A percentile compares a stretch with the other conserved stretches of the same genome.
These are phyloP conservation scores for Apiospora aurea DNA, from an alignment of 2,329 filamentous ascomycete genomes.

Conservation along the genomic window DNA sequence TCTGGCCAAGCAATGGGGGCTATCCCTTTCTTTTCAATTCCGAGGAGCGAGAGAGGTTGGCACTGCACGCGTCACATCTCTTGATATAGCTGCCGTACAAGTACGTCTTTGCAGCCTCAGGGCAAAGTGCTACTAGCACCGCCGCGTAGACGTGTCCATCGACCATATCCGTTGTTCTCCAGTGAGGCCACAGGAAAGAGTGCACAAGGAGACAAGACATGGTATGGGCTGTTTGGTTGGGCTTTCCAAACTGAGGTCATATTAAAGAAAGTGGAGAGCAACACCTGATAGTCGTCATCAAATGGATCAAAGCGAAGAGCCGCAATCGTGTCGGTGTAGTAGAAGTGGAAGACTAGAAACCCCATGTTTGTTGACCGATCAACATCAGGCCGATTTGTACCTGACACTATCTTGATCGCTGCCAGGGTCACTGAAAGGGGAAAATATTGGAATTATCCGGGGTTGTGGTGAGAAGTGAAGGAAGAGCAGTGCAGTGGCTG, in stretches of 20 bases:
- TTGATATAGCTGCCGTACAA: constrained; percentile 2
- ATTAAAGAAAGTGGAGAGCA: not conserved
- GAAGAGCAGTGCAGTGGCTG: not conserved
- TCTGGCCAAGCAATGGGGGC: not conserved
- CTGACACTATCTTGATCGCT: not conserved
- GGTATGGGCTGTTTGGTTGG: not conserved
- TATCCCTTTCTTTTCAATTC: constrained; percentile 1
- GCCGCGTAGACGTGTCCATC: not conserved
- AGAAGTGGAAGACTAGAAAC: not conserved
- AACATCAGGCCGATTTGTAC: not conserved
- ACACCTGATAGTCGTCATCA: not conserved
- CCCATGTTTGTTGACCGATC: not conserved
- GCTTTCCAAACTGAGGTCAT: not conserved
- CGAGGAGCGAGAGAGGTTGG: not conserved
- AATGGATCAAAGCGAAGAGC: not conserved
- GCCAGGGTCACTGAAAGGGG: not conserved
- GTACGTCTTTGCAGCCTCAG: not conserved
- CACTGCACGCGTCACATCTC: not conserved
- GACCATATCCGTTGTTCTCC: not conserved
- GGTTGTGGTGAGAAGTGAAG: not conserved
- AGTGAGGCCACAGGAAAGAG: not conserved
- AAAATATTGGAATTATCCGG: not conserved
- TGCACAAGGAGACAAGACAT: not conserved
- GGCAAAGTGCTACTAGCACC: not conserved
- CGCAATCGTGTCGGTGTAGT: not conserved